Evolutionary conservation across 2,329 filamentous ascomycete species (phyloP).

Genomic region (Falciphora oryzae): DNA sequence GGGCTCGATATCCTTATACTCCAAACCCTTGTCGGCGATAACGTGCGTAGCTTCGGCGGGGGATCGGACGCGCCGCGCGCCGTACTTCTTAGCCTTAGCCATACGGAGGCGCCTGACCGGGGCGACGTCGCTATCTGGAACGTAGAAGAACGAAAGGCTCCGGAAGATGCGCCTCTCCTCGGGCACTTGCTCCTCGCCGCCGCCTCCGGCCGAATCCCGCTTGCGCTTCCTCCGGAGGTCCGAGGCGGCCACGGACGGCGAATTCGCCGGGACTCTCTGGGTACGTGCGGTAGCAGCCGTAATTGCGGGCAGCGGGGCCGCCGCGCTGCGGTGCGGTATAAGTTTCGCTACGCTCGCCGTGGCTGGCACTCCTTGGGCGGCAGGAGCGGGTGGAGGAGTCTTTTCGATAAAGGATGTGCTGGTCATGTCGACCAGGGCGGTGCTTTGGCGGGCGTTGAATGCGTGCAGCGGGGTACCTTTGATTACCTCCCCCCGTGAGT

Average conservation of each 20-base stretch:
- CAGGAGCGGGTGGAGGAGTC: constrained; percentile 18
- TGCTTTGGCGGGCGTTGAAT: constrained; percentile 10
- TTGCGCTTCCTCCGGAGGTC: constrained; percentile 38
- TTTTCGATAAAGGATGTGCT: constrained; percentile 23
- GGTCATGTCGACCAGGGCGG: constrained; percentile 9
- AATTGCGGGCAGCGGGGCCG: constrained; percentile 23
- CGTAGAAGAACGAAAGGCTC: constrained; percentile 62
- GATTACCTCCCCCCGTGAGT: constrained; percentile 14
- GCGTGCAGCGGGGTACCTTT: constrained; percentile 17
- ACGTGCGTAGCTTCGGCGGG: constrained; percentile 66
- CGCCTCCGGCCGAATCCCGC: constrained; percentile 17
- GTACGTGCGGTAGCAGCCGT: neutral
- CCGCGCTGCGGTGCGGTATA: constrained; percentile 22
- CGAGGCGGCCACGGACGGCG: constrained; percentile 14
- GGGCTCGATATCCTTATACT: constrained; percentile 56
- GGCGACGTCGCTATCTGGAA: constrained; percentile 73
- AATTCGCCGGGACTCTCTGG: neutral
- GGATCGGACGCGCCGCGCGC: constrained; percentile 62
- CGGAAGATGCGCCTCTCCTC: constrained; percentile 54
- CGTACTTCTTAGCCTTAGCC: constrained; percentile 66
- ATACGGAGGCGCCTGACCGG: constrained; percentile 65
- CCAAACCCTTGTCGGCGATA: constrained; percentile 66
- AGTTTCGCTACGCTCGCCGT: constrained; percentile 15
- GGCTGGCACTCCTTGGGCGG: constrained; percentile 15
- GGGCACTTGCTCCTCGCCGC: constrained; percentile 34